Base-by-base conservation (phyloP, 2,329 filamentous ascomycete species). In the Stylonectria norvegica region DNA sequence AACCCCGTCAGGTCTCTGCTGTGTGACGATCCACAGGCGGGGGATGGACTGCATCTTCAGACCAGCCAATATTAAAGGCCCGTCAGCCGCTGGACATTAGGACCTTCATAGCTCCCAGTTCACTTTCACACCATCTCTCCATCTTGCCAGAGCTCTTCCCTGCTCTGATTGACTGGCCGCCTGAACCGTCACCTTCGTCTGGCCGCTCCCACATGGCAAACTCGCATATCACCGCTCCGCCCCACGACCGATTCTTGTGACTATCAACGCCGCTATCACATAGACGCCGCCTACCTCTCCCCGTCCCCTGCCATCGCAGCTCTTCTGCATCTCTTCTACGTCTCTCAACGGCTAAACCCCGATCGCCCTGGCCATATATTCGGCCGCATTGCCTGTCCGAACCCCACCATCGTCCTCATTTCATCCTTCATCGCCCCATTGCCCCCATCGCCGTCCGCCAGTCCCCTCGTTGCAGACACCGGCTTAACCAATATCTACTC, bases 11-110 rank as follows among this genome's bases (percentile, higher is more conserved):
- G 42, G 40, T 51, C 48, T 47, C 54, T 45, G 49, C 36, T 52
- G 55, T 61, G 57, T 59, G 53, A 49, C 50, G 41, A 45, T 58
- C 39, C 49, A 57, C 53, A 37, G 38, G 51, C 49, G 48, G 42
- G 40, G 37, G 35, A 46, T 42, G 49, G 44, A 46, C 45, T 33
- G 42, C 53, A 57, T 58, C 40, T 54, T 38, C 39, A 33, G 27
- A 32, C 59, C 68, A 69, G 66, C 74, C 75, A 78, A 78, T 78
- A 76, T 76, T 65, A 68, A 66, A 62, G 61, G 61, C 56, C 64
- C 58, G 60, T 65, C 72, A 66, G 56, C 69, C 69, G 70, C 71
- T 68, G 62, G 51, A 55, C 54, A 54, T 55, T 51, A 53, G 43
- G 50, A 50, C 49, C 34, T 34, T 47, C 33, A 49, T 35, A 45